Percentiles rank a stretch among this genome's conserved stretches.
Conservation (phyloP, 2,329 filamentous ascomycete species). For the Fusarium algeriense region DNA sequence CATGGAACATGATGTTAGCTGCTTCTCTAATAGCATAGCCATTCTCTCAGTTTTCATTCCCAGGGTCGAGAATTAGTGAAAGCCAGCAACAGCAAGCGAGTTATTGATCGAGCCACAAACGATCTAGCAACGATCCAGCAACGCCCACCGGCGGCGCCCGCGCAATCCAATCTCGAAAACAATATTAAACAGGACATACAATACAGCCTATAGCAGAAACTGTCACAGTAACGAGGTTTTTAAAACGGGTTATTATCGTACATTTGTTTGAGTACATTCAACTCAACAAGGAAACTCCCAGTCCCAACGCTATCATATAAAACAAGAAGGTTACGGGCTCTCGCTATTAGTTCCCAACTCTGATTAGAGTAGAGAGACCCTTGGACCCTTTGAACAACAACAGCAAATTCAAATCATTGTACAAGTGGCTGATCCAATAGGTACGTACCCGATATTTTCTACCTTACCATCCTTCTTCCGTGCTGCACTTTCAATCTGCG, state of each 20-base stretch:
- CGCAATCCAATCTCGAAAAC: constrained; percentile 35
- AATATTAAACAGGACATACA: constrained; percentile 11
- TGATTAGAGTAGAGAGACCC: constrained; percentile 27
- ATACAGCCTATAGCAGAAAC: not conserved
- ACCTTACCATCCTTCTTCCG: constrained; percentile 25
- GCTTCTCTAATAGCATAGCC: not conserved
- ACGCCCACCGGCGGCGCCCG: constrained; percentile 33
- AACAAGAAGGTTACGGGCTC: constrained; percentile 15
- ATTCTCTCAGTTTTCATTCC: constrained; percentile 8
- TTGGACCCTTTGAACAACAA: constrained; percentile 38
- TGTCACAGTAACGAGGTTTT: constrained; percentile 4
- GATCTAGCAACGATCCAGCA: constrained; percentile 44
- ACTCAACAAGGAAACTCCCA: constrained; percentile 8
- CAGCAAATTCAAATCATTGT: constrained; percentile 2
- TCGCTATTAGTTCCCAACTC: constrained; percentile 29
- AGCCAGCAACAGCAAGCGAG: constrained; percentile 31
- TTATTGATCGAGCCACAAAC: constrained; percentile 39
- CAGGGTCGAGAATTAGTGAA: constrained; percentile 15
- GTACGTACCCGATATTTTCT: constrained; percentile 30
- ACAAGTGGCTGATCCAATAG: not conserved
- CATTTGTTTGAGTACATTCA: not conserved
- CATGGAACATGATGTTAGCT: constrained; percentile 13
- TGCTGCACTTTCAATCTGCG: constrained; percentile 10
- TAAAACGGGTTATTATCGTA: not conserved
- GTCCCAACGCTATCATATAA: constrained; percentile 9